These are phyloP conservation scores for Obba rivulosa DNA, from an alignment of 768 basidiomycete species.

Conservation along the genomic window DNA sequence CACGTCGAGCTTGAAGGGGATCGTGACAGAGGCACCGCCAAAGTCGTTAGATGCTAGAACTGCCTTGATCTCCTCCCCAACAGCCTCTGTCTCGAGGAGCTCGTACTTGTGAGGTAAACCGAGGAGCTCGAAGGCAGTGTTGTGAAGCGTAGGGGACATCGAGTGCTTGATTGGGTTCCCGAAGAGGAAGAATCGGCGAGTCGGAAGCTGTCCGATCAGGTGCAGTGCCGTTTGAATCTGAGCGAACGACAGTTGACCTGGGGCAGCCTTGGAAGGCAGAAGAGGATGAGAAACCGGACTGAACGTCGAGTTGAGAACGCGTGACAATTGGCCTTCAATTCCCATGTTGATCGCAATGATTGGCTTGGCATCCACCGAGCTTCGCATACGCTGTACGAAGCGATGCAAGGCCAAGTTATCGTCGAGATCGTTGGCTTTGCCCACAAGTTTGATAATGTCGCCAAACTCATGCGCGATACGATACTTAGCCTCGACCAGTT, in stretches of 20 bases:
- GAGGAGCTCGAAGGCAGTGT: constrained; percentile 74
- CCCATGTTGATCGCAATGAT: constrained; percentile 97
- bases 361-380: constrained; percentile 57
- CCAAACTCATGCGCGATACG: constrained; percentile 59
- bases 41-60: constrained; percentile 66
- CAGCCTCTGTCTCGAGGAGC: constrained; percentile 65
- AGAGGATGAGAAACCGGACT: constrained; percentile 89
- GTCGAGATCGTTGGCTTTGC: constrained; percentile 65
- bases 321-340: constrained; percentile 79
- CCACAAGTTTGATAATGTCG: constrained; percentile 91
- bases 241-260: constrained; percentile 86
- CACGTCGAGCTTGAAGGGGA: constrained; percentile 90
- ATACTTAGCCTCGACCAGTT: constrained; percentile 64
- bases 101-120: constrained; percentile 83
- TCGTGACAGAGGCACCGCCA: constrained; percentile 95
- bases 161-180: constrained; percentile 86
- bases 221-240: constrained; percentile 81
- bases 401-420: constrained; percentile 78
- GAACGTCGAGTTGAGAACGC: constrained; percentile 80
- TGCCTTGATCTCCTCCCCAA: constrained; percentile 61
- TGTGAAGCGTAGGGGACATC: constrained; percentile 91
- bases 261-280: constrained; percentile 83
- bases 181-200: constrained; percentile 77
- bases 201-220: constrained; percentile 73
- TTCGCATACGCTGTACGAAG: constrained; percentile 53